Conservation (phyloP, 1,139 yeast genomes). For the Kurtzmaniella quercitrusa region DNA sequence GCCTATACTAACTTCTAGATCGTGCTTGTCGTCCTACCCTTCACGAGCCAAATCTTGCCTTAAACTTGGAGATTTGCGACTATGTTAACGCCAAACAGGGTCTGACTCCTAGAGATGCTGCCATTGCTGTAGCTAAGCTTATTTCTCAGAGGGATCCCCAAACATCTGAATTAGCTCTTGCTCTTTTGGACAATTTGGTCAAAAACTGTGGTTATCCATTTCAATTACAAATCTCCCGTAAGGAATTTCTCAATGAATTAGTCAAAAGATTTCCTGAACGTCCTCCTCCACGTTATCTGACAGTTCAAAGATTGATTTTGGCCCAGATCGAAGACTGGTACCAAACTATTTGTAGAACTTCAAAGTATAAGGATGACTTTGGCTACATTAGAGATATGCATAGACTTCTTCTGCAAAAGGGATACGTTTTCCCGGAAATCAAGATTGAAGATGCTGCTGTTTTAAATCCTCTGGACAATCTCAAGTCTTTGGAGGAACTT, state of each 20-base stretch:
- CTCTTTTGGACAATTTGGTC: conserved; percentile 79
- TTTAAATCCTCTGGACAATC: conserved; percentile 82
- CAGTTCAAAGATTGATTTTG: conserved; percentile 79
- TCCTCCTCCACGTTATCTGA: conserved; percentile 82
- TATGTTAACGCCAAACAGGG: conserved; percentile 91
- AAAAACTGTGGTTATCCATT: conserved; percentile 98
- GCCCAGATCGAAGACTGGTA: conserved; percentile 97
- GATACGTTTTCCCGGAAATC: conserved; percentile 86
- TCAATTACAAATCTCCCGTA: conserved; percentile 90
- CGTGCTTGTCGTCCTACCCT: conserved; percentile 87
- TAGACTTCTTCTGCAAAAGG: conserved; percentile 81
- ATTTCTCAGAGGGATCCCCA: conserved; percentile 83
- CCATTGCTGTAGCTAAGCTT: conserved; percentile 79
- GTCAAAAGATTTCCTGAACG: conserved; percentile 93
- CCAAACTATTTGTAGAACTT: conserved; percentile 88
- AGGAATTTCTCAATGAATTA: conserved; percentile 89
- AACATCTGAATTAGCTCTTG: conserved; percentile 56
- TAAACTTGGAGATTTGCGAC: conserved; percentile 91
- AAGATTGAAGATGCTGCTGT: conserved; percentile 91
- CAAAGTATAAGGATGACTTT: conserved; percentile 86
- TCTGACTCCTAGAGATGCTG: conserved; percentile 87
- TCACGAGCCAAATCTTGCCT: conserved; percentile 82
- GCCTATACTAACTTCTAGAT: conserved; percentile 36
- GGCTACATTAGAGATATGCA: conserved; percentile 96
- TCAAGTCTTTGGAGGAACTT: conserved; percentile 85